Base-by-base conservation (phyloP, 2,329 filamentous ascomycete genomes). In the Trichoderma pleuroti region DNA sequence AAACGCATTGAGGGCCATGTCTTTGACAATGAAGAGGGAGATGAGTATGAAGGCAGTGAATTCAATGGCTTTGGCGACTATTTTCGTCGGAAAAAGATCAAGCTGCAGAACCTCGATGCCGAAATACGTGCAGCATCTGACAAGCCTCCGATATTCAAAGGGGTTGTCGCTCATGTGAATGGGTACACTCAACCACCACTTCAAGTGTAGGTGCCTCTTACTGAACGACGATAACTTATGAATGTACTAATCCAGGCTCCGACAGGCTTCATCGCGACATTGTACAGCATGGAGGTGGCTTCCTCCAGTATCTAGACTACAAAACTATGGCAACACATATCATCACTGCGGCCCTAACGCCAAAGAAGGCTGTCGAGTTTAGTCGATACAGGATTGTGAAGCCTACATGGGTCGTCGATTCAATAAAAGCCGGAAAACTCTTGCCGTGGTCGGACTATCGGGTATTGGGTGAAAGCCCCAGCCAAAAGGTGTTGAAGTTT, bases 291-390 rank as follows among this genome's bases (percentile, higher is more conserved):
- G 96, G 96, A n/a, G 97, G 94, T 36, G 93, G 92, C 0, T 98
- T 97, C 75, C 86, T 98, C 72, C 96, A 99, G 79, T 98, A 98
- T 76, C 84, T 99, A 12, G 94, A 98, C 80, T 92, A 91, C 46
- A 99, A 99, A 83, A 98, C 95, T 1, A 91, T 92, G 78, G 95
- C 94, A 0, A 99, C 97, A 1, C 95, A 99, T 79, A 97, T 99
- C 74, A 94, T 99, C 75, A 94, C 95, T 4, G 95, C 93, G 66
- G 91, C 89, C 67, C 84, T 99, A 26, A 96, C 96, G 0, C 94
- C 93, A 0, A 98, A 98, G 82, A 99, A 99, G 81, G 90, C 90
- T 32, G 88, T 95, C 68, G 96, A 99, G 74, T 98, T 97, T 77
- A 87, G 86, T 68, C 90, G 88, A 74, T 98, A 98, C 80, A 90